Evolutionary conservation across 176 grass and related monocot genomes (phyloP), one percentile per base, ranked within the genome.

Genomic region (Lolium rigidum): DNA sequence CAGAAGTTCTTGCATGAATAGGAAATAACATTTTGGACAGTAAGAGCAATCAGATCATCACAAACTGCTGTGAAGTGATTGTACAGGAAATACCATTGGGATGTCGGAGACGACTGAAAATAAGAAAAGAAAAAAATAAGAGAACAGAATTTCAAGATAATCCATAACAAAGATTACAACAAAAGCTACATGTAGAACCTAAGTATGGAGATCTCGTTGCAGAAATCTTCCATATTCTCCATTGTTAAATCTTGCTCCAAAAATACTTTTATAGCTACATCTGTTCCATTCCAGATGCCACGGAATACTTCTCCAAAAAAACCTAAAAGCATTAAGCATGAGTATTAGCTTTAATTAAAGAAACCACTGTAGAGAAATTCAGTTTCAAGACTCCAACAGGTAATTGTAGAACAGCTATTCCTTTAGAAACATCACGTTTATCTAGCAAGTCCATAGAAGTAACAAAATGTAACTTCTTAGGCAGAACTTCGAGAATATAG

Each of bases 211-310:
- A 99, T 95, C 89, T 99, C 94, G 31, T 99, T 96, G 88, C 97
- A 99, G 81, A 96, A 99, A 89, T 99, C 97, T 92, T 99, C 90
- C 94, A 99, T 95, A 84, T 99, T 99, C 80, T 99, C 97, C 22
- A 90, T 79, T n/a, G 97, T 99, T 63, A 99, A 85, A 94, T 99
- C 97, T 91, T 99, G 94, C 90, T 99, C 97, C 69, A 99, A 73
- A 81, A 99, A 99, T 70, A 99, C 90, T 94, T 99, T 99, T 78
- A 99, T 94, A 83, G 94, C 97, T 82, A 99, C 94, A 90, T 99
- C 94, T 84, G 92, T 99, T 78, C 97, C 94, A 68, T 99, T 99
- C 97, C 97, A 99, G 61, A 91, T 91, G 63, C 94, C 97, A 86
- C 97, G 90, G 54, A 99, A 99, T 46, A 99, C 94, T 86, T 96